Conservation (phyloP, 2,329 filamentous ascomycete genomes). For the Alternaria alternata region DNA sequence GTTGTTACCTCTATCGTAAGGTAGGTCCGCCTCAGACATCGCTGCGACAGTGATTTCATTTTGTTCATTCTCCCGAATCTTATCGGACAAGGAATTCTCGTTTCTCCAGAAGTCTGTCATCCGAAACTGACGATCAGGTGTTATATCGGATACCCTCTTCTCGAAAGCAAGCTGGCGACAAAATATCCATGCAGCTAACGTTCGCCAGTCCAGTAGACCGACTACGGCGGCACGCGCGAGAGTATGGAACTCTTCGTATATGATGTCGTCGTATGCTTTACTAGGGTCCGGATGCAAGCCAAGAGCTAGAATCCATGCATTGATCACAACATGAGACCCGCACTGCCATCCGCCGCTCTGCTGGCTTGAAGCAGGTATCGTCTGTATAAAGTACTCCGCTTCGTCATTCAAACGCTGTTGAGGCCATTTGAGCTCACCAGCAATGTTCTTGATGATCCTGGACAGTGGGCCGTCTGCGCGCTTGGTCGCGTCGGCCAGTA, state of each 20-base stretch:
- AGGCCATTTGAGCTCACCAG: no score
- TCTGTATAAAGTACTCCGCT: background rate
- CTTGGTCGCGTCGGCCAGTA: background rate
- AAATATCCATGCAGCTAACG: constrained; percentile 15
- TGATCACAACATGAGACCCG: constrained; percentile 29
- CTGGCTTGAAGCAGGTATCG: background rate
- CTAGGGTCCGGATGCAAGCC: constrained; percentile 21
- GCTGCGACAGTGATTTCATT: background rate
- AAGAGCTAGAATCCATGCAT: constrained; percentile 39
- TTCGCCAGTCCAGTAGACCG: constrained; percentile 22
- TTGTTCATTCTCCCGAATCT: background rate
- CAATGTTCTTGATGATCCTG: no score
- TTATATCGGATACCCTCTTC: background rate
- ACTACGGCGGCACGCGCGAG: constrained; percentile 9
- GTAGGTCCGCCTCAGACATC: background rate
- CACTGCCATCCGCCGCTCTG: constrained; percentile 3
- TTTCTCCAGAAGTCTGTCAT: background rate
- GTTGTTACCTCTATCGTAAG: background rate
- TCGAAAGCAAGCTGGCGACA: background rate
- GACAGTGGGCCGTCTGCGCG: background rate
- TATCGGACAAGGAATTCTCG: background rate
- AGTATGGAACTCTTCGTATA: constrained; percentile 1
- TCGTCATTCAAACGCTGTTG: no score
- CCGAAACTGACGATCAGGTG: background rate
- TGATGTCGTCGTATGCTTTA: background rate